Percentiles rank a stretch among this genome's conserved stretches.
phyloP scores from a whole-genome alignment of 441 rosid species.

The Lepidium campestre region DNA sequence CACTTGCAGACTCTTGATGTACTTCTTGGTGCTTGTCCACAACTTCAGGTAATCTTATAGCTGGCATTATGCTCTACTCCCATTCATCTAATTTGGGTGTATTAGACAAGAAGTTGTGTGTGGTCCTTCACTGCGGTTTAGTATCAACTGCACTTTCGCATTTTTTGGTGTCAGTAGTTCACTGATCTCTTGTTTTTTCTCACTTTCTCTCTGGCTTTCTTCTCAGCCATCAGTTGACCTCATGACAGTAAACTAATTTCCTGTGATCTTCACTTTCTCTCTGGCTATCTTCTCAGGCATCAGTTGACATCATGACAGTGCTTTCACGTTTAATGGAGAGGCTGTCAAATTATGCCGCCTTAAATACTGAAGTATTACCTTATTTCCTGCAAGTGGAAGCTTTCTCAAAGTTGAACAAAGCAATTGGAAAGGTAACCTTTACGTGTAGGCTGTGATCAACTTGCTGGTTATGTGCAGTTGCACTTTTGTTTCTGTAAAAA shows the following conservation, averaged over 20 bases:
- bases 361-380: constrained; percentile 78
- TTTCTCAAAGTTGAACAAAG: constrained; percentile 89
- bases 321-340: constrained; percentile 97
- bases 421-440: constrained; percentile 81
- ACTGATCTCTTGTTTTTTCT: constrained; percentile 7
- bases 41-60: constrained; percentile 70
- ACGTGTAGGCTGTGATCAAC: background rate
- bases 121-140: background rate
- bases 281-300: constrained; percentile 45
- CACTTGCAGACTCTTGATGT: constrained; percentile 97
- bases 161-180: background rate
- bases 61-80: background rate
- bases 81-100: constrained; percentile 4
- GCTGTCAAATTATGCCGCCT: constrained; percentile 92
- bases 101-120: background rate
- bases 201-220: constrained; percentile 2
- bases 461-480: constrained; percentile 1
- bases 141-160: background rate
- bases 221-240: constrained; percentile 88
- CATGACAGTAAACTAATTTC: constrained; percentile 58
- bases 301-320: constrained; percentile 95
- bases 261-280: constrained; percentile 6
- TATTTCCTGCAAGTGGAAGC: constrained; percentile 99
- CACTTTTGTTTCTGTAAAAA: background rate
- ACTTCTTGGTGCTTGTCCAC: constrained; percentile 89